Percentiles rank a stretch among this genome's conserved stretches.
Conservation (phyloP, 768 basidiomycete species). For the Candolleomyces eurysporus region DNA sequence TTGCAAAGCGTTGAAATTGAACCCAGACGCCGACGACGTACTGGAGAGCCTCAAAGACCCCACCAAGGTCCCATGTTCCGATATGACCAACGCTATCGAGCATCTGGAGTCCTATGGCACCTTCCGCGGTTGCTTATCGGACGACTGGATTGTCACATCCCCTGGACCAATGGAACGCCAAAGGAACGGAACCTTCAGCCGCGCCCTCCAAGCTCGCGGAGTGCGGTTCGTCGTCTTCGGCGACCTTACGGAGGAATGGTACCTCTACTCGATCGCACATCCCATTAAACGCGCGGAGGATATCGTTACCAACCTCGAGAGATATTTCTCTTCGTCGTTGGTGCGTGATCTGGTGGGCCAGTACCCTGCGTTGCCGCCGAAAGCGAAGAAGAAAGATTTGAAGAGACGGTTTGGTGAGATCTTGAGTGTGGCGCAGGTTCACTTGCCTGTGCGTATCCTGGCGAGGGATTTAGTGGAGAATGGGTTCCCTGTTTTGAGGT, state of each 20-base stretch:
- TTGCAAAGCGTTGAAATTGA: slow-evolving; percentile 52
- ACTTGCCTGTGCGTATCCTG: slow-evolving; percentile 64
- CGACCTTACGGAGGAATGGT: slow-evolving; percentile 75
- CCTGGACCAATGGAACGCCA: slow-evolving; percentile 71
- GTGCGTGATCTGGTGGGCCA: slow-evolving; percentile 42
- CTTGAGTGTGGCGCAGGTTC: slow-evolving; percentile 59
- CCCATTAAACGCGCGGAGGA: slow-evolving; percentile 49
- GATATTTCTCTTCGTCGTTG: slow-evolving; percentile 57
- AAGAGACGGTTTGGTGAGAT: slow-evolving; percentile 56
- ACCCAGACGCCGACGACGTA: slow-evolving; percentile 49
- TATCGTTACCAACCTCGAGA: slow-evolving; percentile 52
- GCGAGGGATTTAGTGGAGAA: slow-evolving; percentile 53
- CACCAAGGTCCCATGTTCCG: slow-evolving; percentile 41
- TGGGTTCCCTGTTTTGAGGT: slow-evolving; percentile 65
- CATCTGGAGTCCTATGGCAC: slow-evolving; percentile 58
- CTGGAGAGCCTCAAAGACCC: slow-evolving; percentile 53
- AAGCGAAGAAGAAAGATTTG: slow-evolving; percentile 42
- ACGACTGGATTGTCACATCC: slow-evolving; percentile 51
- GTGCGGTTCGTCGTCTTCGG: slow-evolving; percentile 64
- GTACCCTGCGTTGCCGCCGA: slow-evolving; percentile 40
- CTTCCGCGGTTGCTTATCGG: slow-evolving; percentile 66
- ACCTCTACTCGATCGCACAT: slow-evolving; percentile 70
- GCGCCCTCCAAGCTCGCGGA: slow-evolving; percentile 52
- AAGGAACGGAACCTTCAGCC: slow-evolving; percentile 56
- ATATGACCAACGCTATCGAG: slow-evolving; percentile 59